phyloP scores from a whole-genome alignment of 805 yeast species.

The Candida mattraensis region DNA sequence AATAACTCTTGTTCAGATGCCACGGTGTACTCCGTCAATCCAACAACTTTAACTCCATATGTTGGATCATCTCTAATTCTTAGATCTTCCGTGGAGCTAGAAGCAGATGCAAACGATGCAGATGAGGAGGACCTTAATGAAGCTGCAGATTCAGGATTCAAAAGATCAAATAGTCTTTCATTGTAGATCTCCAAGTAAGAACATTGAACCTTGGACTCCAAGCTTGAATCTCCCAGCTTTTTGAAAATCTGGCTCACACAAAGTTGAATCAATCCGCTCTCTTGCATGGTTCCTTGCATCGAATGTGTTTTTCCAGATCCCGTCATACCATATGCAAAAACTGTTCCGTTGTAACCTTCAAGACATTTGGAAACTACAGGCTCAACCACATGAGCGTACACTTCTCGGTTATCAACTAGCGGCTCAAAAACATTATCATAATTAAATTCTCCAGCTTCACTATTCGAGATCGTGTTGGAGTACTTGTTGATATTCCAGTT shows the following conservation, averaged over 20 bases:
- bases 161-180: slow-evolving; percentile 79
- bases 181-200: slow-evolving; percentile 87
- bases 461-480: slow-evolving; percentile 42
- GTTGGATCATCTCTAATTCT: slow-evolving; percentile 74
- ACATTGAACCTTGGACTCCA: slow-evolving; percentile 49
- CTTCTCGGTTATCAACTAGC: slow-evolving; percentile 49
- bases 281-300: slow-evolving; percentile 68
- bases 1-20: slow-evolving; percentile 58
- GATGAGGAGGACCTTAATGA: slow-evolving; percentile 14
- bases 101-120: slow-evolving; percentile 7
- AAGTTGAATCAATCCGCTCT: slow-evolving; percentile 71
- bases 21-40: slow-evolving; percentile 65
- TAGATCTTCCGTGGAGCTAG: slow-evolving; percentile 46
- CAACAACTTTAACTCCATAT: slow-evolving; percentile 73
- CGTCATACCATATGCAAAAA: slow-evolving; percentile 94
- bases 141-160: slow-evolving; percentile 41
- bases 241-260: slow-evolving; percentile 63
- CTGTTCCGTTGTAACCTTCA: slow-evolving; percentile 82
- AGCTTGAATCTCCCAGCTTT: slow-evolving; percentile 36
- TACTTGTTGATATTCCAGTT: slow-evolving; percentile 47
- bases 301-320: slow-evolving; percentile 90
- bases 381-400: slow-evolving; percentile 57
- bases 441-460: slow-evolving; percentile 61
- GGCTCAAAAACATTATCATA: slow-evolving; percentile 82
- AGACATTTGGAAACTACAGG: slow-evolving; percentile 54